Conservation (phyloP, 2,329 filamentous ascomycete genomes). For the Xylariales sp. region DNA sequence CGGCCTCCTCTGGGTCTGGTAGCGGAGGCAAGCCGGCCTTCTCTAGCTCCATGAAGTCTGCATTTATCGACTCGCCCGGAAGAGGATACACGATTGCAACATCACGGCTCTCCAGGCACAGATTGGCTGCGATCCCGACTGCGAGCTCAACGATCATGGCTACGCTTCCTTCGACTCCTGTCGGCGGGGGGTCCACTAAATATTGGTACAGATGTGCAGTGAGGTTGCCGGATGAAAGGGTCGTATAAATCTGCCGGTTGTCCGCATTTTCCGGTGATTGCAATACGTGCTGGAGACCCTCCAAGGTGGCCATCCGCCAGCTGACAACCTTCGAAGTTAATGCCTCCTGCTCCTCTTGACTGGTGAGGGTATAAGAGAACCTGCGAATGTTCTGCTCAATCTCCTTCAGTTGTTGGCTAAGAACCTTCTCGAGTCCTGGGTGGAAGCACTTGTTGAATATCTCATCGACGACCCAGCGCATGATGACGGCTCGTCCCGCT, state of each 20-base stretch:
- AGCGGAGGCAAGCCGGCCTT: conserved; percentile 63
- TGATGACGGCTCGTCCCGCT: conserved; percentile 82
- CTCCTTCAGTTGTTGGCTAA: conserved; percentile 75
- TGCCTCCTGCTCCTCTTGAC: conserved; percentile 84
- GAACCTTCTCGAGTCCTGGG: conserved; percentile 69
- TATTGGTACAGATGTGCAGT: conserved; percentile 67
- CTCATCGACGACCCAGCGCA: conserved; percentile 84
- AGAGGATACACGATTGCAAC: conserved; percentile 81
- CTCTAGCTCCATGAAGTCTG: conserved; percentile 82
- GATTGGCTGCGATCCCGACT: conserved; percentile 76
- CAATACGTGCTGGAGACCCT: conserved; percentile 74
- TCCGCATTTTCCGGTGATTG: conserved; percentile 60
- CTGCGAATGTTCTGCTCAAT: conserved; percentile 85
- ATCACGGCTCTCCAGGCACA: conserved; percentile 87
- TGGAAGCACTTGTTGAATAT: conserved; percentile 92
- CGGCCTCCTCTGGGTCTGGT: conserved; percentile 34
- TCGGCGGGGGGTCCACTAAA: conserved; percentile 69
- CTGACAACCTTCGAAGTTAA: conserved; percentile 81
- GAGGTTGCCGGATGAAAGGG: conserved; percentile 63
- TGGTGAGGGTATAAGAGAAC: conserved; percentile 67
- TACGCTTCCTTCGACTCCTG: conserved; percentile 81
- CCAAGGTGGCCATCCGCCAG: conserved; percentile 90
- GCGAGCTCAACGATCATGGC: conserved; percentile 92
- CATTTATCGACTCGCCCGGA: conserved; percentile 66
- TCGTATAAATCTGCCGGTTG: conserved; percentile 64